Percentiles rank a stretch among this genome's conserved stretches.
These are phyloP conservation scores for Ajuga chamaepitys DNA, from an alignment of 257 asterid genomes.

Conservation along the genomic window DNA sequence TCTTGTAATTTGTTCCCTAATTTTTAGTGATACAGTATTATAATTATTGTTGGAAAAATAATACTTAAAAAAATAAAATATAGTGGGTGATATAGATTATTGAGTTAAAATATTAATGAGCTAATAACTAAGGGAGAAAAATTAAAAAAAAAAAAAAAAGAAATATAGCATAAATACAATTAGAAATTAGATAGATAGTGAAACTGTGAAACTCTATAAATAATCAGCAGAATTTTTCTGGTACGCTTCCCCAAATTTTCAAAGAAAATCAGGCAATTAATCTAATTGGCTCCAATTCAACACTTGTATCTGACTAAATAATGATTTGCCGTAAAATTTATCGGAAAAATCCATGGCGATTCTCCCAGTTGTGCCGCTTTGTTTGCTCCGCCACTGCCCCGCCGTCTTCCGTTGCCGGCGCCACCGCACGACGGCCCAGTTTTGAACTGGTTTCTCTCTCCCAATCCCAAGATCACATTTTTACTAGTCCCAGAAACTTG, in stretches of 20 bases:
- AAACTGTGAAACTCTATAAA: neutral
- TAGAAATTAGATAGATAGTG: neutral
- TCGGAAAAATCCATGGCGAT: slow-evolving; percentile 28
- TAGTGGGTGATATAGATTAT: too few species aligned
- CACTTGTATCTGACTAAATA: neutral
- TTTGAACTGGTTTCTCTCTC: slow-evolving; percentile 14
- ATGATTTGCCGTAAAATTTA: slow-evolving; percentile 55
- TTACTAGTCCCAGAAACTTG: slow-evolving; percentile 19
- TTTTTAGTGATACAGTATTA: too few species aligned
- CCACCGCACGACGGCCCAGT: slow-evolving; percentile 3
- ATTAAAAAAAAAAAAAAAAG: neutral
- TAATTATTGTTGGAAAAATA: too few species aligned
- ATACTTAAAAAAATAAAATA: too few species aligned
- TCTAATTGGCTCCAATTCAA: neutral
- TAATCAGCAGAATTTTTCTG: neutral
- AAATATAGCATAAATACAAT: neutral
- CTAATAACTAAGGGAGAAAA: neutral
- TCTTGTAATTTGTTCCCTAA: too few species aligned
- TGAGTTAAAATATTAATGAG: too few species aligned
- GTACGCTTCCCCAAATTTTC: neutral
- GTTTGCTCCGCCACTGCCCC: slow-evolving; percentile 28
- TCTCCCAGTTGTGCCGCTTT: slow-evolving; percentile 39
- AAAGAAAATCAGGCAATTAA: neutral
- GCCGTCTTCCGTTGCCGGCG: slow-evolving; percentile 17
- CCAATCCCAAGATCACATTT: slow-evolving; percentile 22